Evolutionary conservation across 1,284 basidiomycete genomes (phyloP).

Genomic region (Ganoderma meredithae): DNA sequence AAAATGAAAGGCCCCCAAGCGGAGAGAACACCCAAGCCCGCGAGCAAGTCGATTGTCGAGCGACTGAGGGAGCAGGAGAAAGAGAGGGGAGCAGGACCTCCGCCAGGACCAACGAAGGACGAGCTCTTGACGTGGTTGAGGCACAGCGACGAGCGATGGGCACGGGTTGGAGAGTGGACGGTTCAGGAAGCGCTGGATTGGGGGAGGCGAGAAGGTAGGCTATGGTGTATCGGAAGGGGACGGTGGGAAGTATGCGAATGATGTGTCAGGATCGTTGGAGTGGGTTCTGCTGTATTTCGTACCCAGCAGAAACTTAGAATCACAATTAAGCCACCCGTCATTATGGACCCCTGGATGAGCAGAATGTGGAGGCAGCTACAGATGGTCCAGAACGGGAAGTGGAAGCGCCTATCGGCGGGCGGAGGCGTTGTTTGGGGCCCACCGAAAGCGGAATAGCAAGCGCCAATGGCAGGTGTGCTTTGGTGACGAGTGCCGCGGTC

Average conservation of each 20-base stretch:
- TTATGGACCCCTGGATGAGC: no score
- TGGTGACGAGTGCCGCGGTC: background rate
- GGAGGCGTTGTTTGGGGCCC: conserved; percentile 18
- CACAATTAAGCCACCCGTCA: no score
- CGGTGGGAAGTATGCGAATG: conserved; percentile 49
- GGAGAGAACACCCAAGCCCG: conserved; percentile 10
- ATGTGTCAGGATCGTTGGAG: conserved; percentile 4
- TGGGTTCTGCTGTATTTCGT: no score
- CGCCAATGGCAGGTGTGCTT: conserved; percentile 1
- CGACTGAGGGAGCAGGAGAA: conserved; percentile 25
- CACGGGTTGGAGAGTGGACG: conserved; percentile 64
- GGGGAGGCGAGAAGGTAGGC: conserved; percentile 51
- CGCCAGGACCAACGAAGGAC: conserved; percentile 54
- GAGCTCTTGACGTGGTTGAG: conserved; percentile 56
- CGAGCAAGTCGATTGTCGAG: conserved; percentile 25
- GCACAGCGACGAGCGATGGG: conserved; percentile 67
- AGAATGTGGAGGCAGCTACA: no score
- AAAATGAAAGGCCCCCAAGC: conserved; percentile 2
- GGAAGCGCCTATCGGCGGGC: background rate
- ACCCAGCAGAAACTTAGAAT: no score
- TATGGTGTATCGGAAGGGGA: conserved; percentile 53
- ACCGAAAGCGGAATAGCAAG: background rate
- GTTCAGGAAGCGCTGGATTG: conserved; percentile 64
- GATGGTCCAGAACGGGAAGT: background rate
- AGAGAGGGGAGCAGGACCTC: conserved; percentile 13